phyloP scores from a whole-genome alignment of 2,329 filamentous ascomycete species.

The Lecanicillium sp. region DNA sequence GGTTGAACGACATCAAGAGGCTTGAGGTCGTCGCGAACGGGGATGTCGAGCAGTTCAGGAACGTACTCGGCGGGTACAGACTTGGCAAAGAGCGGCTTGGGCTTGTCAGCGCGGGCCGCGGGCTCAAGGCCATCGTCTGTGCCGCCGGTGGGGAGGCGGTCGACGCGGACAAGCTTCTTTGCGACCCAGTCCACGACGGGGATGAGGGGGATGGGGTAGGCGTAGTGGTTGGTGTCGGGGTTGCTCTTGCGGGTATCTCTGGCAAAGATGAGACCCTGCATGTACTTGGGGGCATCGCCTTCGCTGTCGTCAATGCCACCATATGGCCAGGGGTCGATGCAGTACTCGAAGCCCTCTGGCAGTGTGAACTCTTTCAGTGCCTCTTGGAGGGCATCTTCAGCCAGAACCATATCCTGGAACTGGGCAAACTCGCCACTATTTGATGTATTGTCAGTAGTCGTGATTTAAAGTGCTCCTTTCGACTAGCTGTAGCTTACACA shows the following conservation, averaged over 20 bases:
- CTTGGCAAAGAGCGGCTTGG: conserved; percentile 37
- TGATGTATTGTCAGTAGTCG: background rate
- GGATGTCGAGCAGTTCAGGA: conserved; percentile 40
- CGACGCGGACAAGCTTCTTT: conserved; percentile 47
- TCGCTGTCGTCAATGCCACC: conserved; percentile 34
- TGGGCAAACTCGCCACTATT: conserved; percentile 29
- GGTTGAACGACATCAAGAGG: conserved; percentile 66
- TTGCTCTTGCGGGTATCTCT: conserved; percentile 33
- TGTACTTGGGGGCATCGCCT: conserved; percentile 31
- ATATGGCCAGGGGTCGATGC: conserved; percentile 62
- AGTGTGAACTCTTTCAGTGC: conserved; percentile 39
- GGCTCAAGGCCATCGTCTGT: conserved; percentile 35
- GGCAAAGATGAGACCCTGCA: conserved; percentile 45
- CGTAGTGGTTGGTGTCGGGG: conserved; percentile 54
- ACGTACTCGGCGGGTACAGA: conserved; percentile 35
- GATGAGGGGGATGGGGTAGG: conserved; percentile 51
- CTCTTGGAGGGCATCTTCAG: conserved; percentile 36
- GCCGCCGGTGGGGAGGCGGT: conserved; percentile 45
- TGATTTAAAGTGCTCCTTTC: too few relatives aligned
- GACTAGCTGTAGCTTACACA: too few relatives aligned
- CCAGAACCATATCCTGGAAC: conserved; percentile 31
- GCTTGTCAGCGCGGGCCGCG: conserved; percentile 25
- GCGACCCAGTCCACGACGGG: conserved; percentile 51
- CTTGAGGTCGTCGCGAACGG: conserved; percentile 48
- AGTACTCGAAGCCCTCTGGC: conserved; percentile 34